Evolutionary conservation across 1,139 yeast genomes (phyloP), one percentile per base, ranked within the genome.

Genomic region (Magnusiomyces tetraspermus): DNA sequence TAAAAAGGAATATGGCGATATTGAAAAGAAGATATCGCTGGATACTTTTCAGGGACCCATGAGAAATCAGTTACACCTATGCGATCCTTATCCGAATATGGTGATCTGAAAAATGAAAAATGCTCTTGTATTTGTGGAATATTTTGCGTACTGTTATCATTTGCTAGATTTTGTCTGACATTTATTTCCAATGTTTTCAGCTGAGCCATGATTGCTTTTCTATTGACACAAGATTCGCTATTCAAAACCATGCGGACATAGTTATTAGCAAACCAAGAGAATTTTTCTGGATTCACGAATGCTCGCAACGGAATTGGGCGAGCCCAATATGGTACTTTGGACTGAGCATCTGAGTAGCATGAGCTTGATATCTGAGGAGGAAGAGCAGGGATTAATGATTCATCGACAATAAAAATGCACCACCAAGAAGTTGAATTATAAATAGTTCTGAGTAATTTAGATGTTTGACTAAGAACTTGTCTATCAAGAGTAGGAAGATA

Each of bases 201-300:
- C n/a, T 23, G 24, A 15, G 13, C 11, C 3, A 8, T n/a, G 17
- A 5, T 21, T 19, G n/a, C 30, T 21, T 8, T 23, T 23, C n/a
- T 22, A 26, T 8, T 42, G 17, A 13, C 21, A 13, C n/a, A 42
- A 28, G 8, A 5, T 36, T 36, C 17, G 17, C 40, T 17, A n/a
- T 36, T 36, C 19, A 36, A 36, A 36, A 46, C 28, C 13, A 11
- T 6, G n/a, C 33, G 26, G 30, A 46, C 40, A 31, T 31, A n/a
- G 3, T 33, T n/a, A 5, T 46, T 46, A 11, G 8, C 8, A 21
- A 46, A 46, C 48, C 48, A 46, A 13, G 30, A 19, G 41, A 31
- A 46, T 24, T 33, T 46, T 17, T 33, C 30, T 6, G 48, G 48
- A 46, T 33, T 30, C 17, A 46, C 23, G 33, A 46, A 46, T 4